phyloP scores from a whole-genome alignment of 2,329 filamentous ascomycete species.

The Aspergillus sergii region DNA sequence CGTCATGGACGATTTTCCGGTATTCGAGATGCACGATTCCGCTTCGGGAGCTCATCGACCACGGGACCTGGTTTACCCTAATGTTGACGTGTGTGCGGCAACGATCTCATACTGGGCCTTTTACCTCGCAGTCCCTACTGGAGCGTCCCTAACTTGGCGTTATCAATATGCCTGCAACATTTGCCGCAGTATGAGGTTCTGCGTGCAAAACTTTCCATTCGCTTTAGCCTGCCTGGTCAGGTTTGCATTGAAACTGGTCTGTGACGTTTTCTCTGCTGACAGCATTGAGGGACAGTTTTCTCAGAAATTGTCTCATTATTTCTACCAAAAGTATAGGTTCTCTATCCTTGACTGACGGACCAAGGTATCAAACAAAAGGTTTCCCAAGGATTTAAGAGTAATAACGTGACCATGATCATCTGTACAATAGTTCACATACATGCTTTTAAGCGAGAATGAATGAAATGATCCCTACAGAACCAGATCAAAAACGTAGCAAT shows the following conservation, averaged over 20 bases:
- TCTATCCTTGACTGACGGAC: neutral
- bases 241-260: neutral
- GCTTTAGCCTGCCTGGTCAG: neutral
- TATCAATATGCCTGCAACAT: neutral
- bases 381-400: neutral
- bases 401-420: neutral
- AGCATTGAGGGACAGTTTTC: neutral
- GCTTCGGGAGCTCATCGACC: neutral
- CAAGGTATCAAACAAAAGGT: neutral
- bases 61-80: neutral
- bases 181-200: conserved; percentile 2
- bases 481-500: neutral
- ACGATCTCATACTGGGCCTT: neutral
- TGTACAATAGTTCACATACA: neutral
- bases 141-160: neutral
- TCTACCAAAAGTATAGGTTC: conserved; percentile 1
- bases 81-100: neutral
- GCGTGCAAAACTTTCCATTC: conserved; percentile 4
- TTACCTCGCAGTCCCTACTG: neutral
- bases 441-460: neutral
- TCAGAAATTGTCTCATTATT: neutral
- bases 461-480: neutral
- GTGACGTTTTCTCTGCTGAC: neutral
- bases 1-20: neutral
- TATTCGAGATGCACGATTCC: neutral